phyloP scores from a whole-genome alignment of 805 yeast genomes.

The Yarrowia sp. region DNA sequence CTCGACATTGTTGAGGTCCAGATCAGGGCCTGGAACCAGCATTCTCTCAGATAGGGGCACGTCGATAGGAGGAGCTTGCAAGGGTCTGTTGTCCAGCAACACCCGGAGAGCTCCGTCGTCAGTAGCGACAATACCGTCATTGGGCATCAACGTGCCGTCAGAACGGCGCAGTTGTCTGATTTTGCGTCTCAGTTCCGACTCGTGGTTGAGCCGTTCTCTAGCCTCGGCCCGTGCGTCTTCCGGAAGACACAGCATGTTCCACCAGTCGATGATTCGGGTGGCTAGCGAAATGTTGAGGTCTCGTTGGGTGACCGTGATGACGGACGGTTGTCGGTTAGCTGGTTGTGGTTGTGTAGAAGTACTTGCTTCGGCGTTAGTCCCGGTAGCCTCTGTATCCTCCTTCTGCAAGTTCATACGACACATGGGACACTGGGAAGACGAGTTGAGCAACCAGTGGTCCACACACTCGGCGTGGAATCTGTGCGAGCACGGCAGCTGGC shows the following conservation, averaged over 20 bases:
- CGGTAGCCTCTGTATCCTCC: neutral
- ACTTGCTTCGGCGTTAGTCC: neutral
- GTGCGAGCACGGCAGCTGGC: constrained; percentile 6
- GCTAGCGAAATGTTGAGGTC: constrained; percentile 16
- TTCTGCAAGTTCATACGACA: neutral
- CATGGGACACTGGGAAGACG: constrained; percentile 16
- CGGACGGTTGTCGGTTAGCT: neutral
- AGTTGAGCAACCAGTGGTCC: constrained; percentile 14
- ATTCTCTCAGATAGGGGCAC: constrained; percentile 1
- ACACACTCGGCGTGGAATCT: constrained; percentile 14
- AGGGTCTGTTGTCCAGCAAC: constrained; percentile 18
- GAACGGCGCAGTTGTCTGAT: neutral
- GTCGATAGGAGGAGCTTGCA: constrained; percentile 16
- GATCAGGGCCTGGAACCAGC: constrained; percentile 1
- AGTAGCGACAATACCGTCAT: constrained; percentile 5
- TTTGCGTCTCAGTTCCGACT: constrained; percentile 15
- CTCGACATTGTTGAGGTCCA: neutral
- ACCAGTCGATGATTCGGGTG: constrained; percentile 15
- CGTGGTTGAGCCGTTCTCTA: constrained; percentile 9
- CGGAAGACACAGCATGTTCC: constrained; percentile 22
- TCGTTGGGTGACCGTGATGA: constrained; percentile 5
- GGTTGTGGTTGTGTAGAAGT: neutral
- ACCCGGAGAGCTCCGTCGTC: constrained; percentile 17
- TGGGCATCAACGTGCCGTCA: constrained; percentile 2
- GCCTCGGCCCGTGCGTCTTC: constrained; percentile 14